Evolutionary conservation across 2,329 filamentous ascomycete species (phyloP), one percentile per base, ranked within the genome.

Genomic region (Graphilbum sp.): DNA sequence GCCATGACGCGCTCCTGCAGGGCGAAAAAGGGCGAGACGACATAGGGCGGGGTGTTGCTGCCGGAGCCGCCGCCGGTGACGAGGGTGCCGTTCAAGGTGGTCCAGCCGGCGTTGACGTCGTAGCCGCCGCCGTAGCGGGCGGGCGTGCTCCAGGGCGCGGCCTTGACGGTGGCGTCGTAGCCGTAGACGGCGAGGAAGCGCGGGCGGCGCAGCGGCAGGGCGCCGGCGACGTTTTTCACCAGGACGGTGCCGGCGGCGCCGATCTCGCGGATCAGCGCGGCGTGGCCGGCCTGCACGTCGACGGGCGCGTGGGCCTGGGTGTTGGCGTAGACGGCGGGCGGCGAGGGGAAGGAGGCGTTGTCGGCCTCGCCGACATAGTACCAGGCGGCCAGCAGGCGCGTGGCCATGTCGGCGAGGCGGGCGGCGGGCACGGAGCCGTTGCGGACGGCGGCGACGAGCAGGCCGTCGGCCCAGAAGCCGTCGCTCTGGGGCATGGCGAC

Each of bases 21-120:
- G 1, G 74, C 76, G 38, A 73, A 67, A 37, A 79, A 68, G 0
- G 75, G 77, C 16, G 75, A 69, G 44, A 78, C 62, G 25, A 84
- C 61, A 50, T 79, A 84, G 0, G 77, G 76, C 41, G 81, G 76
- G 37, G 74, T 70, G 1, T 75, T 67, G 1, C 69, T 72, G 32
- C 79, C 79, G 25, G 74, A 79, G 24, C 79, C 79, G 79, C 79
- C 84, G 38, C 79, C 79, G 62, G 80, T 81, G 9, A 71, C 77
- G 0, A 84, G 57, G 0, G 76, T 76, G 7, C 76, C 78, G 42
- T 73, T 71, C 50, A 82, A 71, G 53, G 78, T 83, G 29, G 69
- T 74, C 48, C 75, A 69, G 45, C 83, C 75, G 0, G 56, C 54
- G 30, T 19, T 17, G 30, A 9, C 17, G 16, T 18, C 30, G 30